These are phyloP conservation scores for Talaromyces atroroseus DNA, from an alignment of 2,329 filamentous ascomycete genomes.

Conservation along the genomic window DNA sequence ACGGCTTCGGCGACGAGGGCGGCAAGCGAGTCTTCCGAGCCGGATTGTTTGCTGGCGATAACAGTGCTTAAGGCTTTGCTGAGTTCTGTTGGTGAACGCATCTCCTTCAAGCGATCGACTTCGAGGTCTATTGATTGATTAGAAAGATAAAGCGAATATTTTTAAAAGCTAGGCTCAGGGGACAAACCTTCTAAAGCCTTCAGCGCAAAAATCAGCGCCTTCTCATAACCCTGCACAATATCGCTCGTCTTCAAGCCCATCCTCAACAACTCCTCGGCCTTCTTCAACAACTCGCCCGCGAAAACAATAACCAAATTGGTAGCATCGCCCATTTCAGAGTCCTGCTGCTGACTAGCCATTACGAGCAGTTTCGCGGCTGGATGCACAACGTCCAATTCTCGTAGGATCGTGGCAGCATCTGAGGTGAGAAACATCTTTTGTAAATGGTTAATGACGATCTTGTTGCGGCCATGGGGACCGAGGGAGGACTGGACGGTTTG, in stretches of 20 bases:
- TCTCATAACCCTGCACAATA: conserved; percentile 92
- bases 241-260: conserved; percentile 99
- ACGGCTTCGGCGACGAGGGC: conserved; percentile 78
- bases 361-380: conserved; percentile 95
- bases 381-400: conserved; percentile 96
- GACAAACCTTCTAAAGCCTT: conserved; percentile 67
- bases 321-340: conserved; percentile 97
- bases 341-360: conserved; percentile 98
- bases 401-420: conserved; percentile 92
- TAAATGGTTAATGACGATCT: conserved; percentile 99
- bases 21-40: conserved; percentile 83
- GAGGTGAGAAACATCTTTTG: conserved; percentile 99
- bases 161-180: not conserved
- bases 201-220: conserved; percentile 82
- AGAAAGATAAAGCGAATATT: not conserved
- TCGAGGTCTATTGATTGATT: conserved; percentile 57
- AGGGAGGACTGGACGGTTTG: conserved; percentile 95
- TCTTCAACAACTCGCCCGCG: conserved; percentile 89
- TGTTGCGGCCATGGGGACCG: conserved; percentile 96
- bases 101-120: conserved; percentile 83
- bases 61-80: conserved; percentile 95
- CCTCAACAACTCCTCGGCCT: conserved; percentile 91
- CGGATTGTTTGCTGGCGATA: conserved; percentile 92
- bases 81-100: conserved; percentile 74
- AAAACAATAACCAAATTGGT: conserved; percentile 96